Evolutionary conservation across 2,329 filamentous ascomycete species (phyloP), one percentile per base, ranked within the genome.

Genomic region (Colletotrichum lupini): DNA sequence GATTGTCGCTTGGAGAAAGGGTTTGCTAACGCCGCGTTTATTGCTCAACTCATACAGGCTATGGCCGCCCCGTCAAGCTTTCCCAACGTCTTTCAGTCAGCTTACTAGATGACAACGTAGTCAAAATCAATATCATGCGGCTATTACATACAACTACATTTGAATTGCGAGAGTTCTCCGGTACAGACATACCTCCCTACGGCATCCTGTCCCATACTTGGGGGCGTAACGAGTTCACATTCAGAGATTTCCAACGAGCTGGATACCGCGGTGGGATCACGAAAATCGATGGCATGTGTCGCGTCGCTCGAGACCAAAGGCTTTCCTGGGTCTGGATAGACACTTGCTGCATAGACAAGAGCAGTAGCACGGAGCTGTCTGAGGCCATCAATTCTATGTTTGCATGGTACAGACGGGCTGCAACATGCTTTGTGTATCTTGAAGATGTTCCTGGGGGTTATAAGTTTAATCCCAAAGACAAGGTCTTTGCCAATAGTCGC

Each of bases 201-300:
- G 76, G 76, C 26, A 76, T 77, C 35, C 70, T 76, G 12, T 77
- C 76, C 2, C 76, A 77, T 30, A 77, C 76, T 5, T 77, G 76
- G 76, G 76, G 60, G 16, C 32, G 46, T 2, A 63, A 65, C 16
- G 75, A 76, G 60, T 74, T 76, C 24, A 32, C 66, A 5, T 55
- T 75, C 35, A 49, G 62, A 24, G 72, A 58, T n/a, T 1, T 58
- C 8, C 28, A 58, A 16, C 14, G 16, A 12, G 16, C 1, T 11
- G 56, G 56, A 5, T 58, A 35, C 1, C 0, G 28, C 19, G 56
- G 56, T 3, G 56, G 56, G 5, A 14, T 30, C 56, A 22, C 6
- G 4, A 58, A 58, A 11, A 22, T 58, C 8, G 26, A 58, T 9
- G 56, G 56, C 28, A 3, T 58, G 4, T 58, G 56, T n/a, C 56